These are phyloP conservation scores for Saitozyma sp. DNA, from an alignment of 768 basidiomycete species.

Conservation along the genomic window DNA sequence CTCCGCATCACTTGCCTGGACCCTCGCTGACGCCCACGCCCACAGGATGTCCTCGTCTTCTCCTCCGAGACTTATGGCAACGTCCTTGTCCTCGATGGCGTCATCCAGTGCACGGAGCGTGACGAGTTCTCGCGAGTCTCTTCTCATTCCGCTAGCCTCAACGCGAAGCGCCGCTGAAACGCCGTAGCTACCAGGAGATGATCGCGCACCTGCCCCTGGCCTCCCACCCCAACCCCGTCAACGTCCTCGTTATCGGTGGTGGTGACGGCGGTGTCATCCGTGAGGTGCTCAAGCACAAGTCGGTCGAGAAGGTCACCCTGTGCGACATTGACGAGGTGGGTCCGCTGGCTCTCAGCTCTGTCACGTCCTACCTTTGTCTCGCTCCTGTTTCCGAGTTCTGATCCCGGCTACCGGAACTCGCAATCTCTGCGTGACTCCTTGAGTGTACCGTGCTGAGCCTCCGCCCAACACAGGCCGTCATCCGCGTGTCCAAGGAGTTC, in stretches of 20 bases:
- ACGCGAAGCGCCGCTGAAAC: not conserved
- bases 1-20: not conserved
- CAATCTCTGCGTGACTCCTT: not conserved
- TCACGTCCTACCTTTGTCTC: not conserved
- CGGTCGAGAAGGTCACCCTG: constrained; percentile 86
- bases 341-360: not conserved
- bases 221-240: constrained; percentile 92
- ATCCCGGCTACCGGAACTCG: too few species aligned
- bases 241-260: constrained; percentile 95
- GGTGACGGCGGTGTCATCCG: constrained; percentile 98
- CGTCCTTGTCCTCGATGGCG: constrained; percentile 90
- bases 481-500: constrained; percentile 87
- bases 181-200: constrained; percentile 95
- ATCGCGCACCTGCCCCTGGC: constrained; percentile 95
- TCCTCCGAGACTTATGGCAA: constrained; percentile 96
- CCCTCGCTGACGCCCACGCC: constrained; percentile 4
- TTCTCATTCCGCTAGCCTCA: not conserved
- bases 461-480: constrained; percentile 66
- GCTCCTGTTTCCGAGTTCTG: not conserved
- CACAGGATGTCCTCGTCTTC: constrained; percentile 86
- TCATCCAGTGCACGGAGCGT: constrained; percentile 94
- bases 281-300: constrained; percentile 90
- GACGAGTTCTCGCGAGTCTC: constrained; percentile 83
- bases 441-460: not conserved
- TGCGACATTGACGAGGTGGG: constrained; percentile 94